These are phyloP conservation scores for Serendipita vermifera DNA, from an alignment of 768 basidiomycete species.

Conservation along the genomic window DNA sequence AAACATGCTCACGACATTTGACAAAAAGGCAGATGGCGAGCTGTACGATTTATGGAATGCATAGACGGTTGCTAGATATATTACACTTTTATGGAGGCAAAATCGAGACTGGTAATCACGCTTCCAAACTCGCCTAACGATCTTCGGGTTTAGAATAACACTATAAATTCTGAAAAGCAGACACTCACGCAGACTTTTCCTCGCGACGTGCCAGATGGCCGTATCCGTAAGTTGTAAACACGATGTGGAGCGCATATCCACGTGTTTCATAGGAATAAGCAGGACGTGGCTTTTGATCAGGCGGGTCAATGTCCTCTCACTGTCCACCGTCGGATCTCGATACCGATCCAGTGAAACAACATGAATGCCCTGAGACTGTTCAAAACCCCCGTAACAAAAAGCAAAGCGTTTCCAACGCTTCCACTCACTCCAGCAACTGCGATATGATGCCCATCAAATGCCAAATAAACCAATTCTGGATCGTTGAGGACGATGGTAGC, in stretches of 20 bases:
- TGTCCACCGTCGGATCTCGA: too few species aligned
- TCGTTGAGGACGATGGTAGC: not conserved
- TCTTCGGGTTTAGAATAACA: too few species aligned
- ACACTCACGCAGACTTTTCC: too few species aligned
- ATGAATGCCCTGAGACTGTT: not conserved
- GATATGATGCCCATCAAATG: constrained; percentile 4
- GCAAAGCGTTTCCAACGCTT: not conserved
- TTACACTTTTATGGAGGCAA: too few species aligned
- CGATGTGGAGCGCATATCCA: not conserved
- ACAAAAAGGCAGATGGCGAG: constrained; percentile 53
- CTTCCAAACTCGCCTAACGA: too few species aligned
- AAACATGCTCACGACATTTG: constrained; percentile 57
- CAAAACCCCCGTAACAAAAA: not conserved
- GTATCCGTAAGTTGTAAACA: constrained; percentile 3
- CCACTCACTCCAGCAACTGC: not conserved
- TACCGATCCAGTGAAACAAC: too few species aligned
- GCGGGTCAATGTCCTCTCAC: too few species aligned
- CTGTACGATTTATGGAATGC: constrained; percentile 72
- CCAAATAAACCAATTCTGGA: not conserved
- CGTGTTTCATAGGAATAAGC: not conserved
- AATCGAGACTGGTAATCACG: too few species aligned
- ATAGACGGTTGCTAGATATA: too few species aligned
- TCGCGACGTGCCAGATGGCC: constrained; percentile 1
- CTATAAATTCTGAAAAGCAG: too few species aligned
- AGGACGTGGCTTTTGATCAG: not conserved